Conservation (phyloP, 441 rosid genomes). For the Gossypium davidsonii region DNA sequence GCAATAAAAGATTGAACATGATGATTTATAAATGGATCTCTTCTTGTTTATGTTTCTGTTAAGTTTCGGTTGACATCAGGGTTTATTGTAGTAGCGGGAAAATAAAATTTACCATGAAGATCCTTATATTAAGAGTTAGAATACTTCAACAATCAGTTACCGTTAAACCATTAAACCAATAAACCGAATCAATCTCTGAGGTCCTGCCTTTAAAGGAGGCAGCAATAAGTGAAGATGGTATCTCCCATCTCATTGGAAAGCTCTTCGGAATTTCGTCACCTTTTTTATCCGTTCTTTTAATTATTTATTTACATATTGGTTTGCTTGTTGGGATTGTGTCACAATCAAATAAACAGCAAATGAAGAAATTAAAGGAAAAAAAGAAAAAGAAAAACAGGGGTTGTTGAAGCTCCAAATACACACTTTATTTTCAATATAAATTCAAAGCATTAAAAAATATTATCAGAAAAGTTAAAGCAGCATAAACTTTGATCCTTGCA, state of each 20-base stretch:
- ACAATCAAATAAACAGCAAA: neutral
- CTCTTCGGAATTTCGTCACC: neutral
- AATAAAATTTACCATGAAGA: too few species aligned
- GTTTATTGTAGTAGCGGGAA: too few species aligned
- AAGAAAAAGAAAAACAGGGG: neutral
- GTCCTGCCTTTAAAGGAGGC: conserved; percentile 9
- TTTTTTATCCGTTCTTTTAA: neutral
- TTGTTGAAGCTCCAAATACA: neutral
- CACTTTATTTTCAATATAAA: neutral
- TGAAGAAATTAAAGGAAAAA: too few species aligned
- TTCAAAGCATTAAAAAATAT: neutral
- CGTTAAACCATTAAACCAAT: too few species aligned
- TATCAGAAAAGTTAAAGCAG: neutral
- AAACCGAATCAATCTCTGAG: too few species aligned
- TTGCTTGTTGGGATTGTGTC: neutral
- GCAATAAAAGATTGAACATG: neutral
- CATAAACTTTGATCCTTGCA: conserved; percentile 16
- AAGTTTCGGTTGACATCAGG: too few species aligned
- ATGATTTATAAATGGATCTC: neutral
- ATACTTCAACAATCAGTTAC: too few species aligned
- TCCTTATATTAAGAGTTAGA: too few species aligned
- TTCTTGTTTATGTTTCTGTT: neutral
- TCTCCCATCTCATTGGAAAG: conserved; percentile 11
- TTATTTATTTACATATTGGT: too few species aligned
- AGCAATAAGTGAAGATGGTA: neutral